Conservation (phyloP, 352 stramenopile genomes). For the Phytopythium chamaehyphon region DNA sequence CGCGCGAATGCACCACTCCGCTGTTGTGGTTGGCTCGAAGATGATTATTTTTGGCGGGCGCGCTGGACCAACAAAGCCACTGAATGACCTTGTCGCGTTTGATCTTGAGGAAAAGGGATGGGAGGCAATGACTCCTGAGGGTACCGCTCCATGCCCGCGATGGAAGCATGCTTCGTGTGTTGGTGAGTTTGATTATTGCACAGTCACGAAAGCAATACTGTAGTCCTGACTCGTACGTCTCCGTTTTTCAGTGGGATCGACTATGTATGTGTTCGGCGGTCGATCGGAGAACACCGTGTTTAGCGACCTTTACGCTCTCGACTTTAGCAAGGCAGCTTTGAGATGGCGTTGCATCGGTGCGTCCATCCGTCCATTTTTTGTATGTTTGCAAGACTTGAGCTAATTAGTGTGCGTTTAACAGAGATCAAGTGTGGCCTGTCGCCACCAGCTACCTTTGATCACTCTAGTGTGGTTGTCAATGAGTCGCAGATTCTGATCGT, state of each 20-base stretch:
- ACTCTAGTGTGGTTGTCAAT: conserved; percentile 47
- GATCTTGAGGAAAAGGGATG: conserved; percentile 44
- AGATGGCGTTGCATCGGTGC: conserved; percentile 56
- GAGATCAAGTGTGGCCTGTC: conserved; percentile 6
- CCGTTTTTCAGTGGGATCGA: conserved; percentile 41
- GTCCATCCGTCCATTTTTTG: neutral
- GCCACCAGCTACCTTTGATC: conserved; percentile 40
- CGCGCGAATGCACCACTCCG: conserved; percentile 74
- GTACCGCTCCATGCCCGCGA: conserved; percentile 37
- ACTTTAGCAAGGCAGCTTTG: conserved; percentile 28
- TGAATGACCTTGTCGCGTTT: conserved; percentile 62
- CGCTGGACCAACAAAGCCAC: conserved; percentile 55
- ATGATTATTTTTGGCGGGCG: conserved; percentile 85
- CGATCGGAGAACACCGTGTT: conserved; percentile 67
- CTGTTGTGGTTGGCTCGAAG: conserved; percentile 34
- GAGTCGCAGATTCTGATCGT: conserved; percentile 53
- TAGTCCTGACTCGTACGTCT: conserved; percentile 5
- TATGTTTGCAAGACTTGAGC: neutral
- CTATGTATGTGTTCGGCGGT: conserved; percentile 70
- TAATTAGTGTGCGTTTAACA: neutral
- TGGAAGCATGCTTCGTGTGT: conserved; percentile 73
- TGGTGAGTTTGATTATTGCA: conserved; percentile 46
- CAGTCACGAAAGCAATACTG: too few species aligned
- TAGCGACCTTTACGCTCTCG: conserved; percentile 61
- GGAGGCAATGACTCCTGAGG: conserved; percentile 24